These are phyloP conservation scores for Zostera marina DNA, from an alignment of 116 monocot species.

Conservation along the genomic window DNA sequence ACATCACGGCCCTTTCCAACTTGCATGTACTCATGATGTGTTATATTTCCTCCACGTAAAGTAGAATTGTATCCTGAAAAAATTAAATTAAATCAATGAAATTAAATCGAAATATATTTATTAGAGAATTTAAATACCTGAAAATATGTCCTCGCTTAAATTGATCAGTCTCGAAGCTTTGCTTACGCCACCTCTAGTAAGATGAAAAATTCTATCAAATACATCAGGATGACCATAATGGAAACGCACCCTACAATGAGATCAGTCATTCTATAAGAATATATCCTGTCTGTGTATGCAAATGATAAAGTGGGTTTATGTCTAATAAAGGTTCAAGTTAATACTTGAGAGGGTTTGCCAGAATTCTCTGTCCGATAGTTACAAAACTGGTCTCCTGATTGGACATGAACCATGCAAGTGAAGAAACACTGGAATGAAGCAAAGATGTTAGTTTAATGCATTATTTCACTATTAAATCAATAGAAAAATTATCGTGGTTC, in stretches of 20 bases:
- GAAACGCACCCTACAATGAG: slow-evolving; percentile 57
- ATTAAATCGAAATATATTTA: background rate
- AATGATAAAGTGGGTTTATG: background rate
- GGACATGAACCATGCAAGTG: slow-evolving; percentile 99
- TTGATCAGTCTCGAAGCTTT: slow-evolving; percentile 86
- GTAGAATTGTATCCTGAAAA: slow-evolving; percentile 73
- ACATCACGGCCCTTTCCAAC: slow-evolving; percentile 98
- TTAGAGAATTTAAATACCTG: slow-evolving; percentile 20
- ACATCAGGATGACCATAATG: slow-evolving; percentile 98
- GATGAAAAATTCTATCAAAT: slow-evolving; percentile 92
- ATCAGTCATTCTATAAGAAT: background rate
- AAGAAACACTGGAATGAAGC: slow-evolving; percentile 69
- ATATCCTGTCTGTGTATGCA: background rate
- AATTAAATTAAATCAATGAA: background rate
- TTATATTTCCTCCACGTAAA: slow-evolving; percentile 76
- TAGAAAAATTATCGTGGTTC: too few relatives aligned
- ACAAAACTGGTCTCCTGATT: slow-evolving; percentile 97
- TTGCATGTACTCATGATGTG: slow-evolving; percentile 95
- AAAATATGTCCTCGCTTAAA: slow-evolving; percentile 90
- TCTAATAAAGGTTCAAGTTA: slow-evolving; percentile 5
- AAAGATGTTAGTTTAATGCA: slow-evolving; percentile 1
- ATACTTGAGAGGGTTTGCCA: slow-evolving; percentile 88
- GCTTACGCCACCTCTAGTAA: slow-evolving; percentile 90
- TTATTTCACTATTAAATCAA: slow-evolving; percentile 1
- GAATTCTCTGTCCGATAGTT: slow-evolving; percentile 84